Evolutionary conservation across 1,139 yeast genomes (phyloP).

Genomic region (Lipomyces yarrowii): DNA sequence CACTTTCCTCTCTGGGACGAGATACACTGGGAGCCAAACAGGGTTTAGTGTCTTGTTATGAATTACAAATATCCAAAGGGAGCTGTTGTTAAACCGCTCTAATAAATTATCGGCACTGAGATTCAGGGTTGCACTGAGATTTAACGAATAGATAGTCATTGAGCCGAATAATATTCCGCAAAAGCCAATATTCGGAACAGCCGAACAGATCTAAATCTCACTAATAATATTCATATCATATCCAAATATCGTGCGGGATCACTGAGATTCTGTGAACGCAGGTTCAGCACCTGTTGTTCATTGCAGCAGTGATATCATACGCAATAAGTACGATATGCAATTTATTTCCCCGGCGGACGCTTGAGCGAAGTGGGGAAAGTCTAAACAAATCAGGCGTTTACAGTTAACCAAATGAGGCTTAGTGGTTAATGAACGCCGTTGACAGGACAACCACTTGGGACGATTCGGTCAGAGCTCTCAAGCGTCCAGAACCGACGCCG

Average conservation of each 20-base stretch:
- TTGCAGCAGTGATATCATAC: not conserved
- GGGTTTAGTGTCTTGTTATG: no score
- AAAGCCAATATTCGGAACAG: no score
- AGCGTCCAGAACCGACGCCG: not conserved
- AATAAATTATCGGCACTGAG: no score
- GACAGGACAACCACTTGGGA: not conserved
- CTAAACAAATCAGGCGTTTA: not conserved
- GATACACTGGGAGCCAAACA: no score
- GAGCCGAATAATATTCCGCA: no score
- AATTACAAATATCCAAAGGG: no score
- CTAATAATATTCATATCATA: not conserved
- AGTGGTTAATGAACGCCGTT: not conserved
- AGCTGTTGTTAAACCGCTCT: no score
- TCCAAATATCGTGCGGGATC: not conserved
- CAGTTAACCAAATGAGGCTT: not conserved
- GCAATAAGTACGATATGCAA: not conserved
- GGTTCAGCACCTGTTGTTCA: not conserved
- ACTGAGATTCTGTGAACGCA: not conserved
- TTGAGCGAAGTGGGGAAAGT: not conserved
- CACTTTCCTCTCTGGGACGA: no score
- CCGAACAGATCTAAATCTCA: no score
- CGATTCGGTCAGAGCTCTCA: not conserved
- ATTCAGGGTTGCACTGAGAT: no score
- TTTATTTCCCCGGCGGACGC: no score
- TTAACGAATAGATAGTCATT: no score